Evolutionary conservation across 2,329 filamentous ascomycete species (phyloP), one percentile per base, ranked within the genome.

Genomic region (Endoconidiophora polonica): DNA sequence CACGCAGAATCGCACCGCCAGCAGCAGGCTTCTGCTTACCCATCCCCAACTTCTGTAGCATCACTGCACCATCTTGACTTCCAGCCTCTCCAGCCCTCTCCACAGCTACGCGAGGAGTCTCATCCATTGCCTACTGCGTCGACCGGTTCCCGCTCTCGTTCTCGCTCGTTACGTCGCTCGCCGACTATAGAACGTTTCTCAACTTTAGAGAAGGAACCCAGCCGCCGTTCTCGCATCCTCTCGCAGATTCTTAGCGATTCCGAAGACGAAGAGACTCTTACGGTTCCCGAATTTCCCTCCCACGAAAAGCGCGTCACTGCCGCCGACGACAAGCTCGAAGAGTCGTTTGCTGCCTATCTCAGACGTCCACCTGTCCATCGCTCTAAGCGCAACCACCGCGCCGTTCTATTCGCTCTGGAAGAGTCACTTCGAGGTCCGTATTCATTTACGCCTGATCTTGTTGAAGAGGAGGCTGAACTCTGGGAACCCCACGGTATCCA

Each of bases 391-490:
- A 94, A 86, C 44, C 84, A 86, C 56, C 85, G 83, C 63, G 90
- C 91, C 37, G 88, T 98, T 62, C 81, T 94, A 58, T 96, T 84
- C 70, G 79, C 87, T 37, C 77, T 96, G 52, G 88, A 96, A 69
- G 86, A 93, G 68, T 86, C 86, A 37, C 74, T 96, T 57, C 82
- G 88, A 57, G 76, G 81, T 44, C 87, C 90, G 2, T 76, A 86
- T 57, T 70, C 78, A 45, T 93, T 96, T 66, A 93, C 87, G 6
- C 74, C 83, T 22, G 87, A 94, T 65, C 68, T 81, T 57, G 74
- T 81, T 54, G 91, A 98, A 71, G 85, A 94, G 69, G 83, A 85
- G 74, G 85, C 88, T 58, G 77, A 78, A 59, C 96, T 98, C 88
- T 83, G 88, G 58, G 88, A 94, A 63, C 72, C 94, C 58, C 64